Base-by-base conservation (phyloP, 768 basidiomycete species). In the Mycena vitilis region DNA sequence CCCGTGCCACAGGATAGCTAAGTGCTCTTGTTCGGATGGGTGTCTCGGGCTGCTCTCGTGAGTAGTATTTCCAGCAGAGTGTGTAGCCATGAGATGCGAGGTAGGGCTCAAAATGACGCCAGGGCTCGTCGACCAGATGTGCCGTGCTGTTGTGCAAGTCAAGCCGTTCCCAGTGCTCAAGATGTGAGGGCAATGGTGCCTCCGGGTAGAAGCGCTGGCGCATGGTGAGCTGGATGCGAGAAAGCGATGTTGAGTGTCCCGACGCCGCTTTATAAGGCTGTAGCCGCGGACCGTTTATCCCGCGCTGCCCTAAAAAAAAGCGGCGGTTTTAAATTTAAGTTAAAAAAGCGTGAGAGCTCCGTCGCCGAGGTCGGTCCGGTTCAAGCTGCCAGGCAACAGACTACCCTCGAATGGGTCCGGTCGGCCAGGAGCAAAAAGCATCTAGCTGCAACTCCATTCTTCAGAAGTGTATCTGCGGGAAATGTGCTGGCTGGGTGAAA, bases 11-110 rank as follows among this genome's bases (percentile, higher is more conserved):
- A 1, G 67, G 64, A 37, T 59, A 66, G 5, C 18, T 23, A 34
- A 68, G 42, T 10, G 67, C 55, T 10, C 48, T 13, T 10, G 37
- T 4, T 1, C 67, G 63, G 34, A 59, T n/a, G 4, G 71, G 64
- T 2, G 71, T 72, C 47, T 68, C 67, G 5, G 71, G 71, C 10
- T 8, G 23, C 11, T 57, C 53, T 7, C 67, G 66, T 11, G 71
- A 72, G 60, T 68, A 69, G n/a, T 72, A 72, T 36, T 38, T 54
- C 71, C 71, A 72, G 71, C 71, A 72, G 2, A 72, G 60, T 0
- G 63, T 59, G 57, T 72, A 72, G 9, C 71, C 71, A 20, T 30
- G 60, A 20, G 71, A 57, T 4, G 63, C 71, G 5, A 72, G 67
- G 25, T 54, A 69, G 13, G 64, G 71, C 51, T 65, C 71, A 23